phyloP scores from a whole-genome alignment of 768 basidiomycete species.

The Cystobasidium ongulense region DNA sequence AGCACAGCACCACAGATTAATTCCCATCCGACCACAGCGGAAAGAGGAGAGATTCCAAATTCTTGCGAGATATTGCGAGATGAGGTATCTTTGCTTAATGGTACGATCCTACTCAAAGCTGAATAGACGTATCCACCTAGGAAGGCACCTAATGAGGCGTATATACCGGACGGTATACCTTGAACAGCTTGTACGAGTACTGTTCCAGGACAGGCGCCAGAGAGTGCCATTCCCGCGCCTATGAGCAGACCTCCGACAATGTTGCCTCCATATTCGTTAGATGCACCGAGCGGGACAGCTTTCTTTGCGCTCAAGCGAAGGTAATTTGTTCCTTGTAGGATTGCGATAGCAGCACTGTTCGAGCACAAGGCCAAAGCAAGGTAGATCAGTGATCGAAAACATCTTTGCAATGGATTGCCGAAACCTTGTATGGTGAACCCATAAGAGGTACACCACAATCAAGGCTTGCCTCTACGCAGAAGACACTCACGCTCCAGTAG shows the following conservation, averaged over 20 bases:
- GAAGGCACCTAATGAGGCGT: not conserved
- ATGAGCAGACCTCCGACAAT: conserved; percentile 13
- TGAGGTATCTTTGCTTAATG: not conserved
- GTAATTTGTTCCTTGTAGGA: not conserved
- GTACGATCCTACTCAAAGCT: not conserved
- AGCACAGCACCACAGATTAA: not conserved
- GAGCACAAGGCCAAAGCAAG: not conserved
- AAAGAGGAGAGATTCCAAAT: not conserved
- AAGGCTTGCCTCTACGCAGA: not conserved
- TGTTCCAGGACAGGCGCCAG: conserved; percentile 23
- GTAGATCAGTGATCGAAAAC: not conserved
- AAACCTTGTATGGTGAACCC: not conserved
- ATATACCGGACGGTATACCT: not conserved
- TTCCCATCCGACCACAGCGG: not conserved
- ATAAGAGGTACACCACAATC: not conserved
- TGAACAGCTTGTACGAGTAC: conserved; percentile 10
- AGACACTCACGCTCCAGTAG: conserved; percentile 10
- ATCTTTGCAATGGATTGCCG: too few species aligned
- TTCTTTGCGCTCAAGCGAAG: not conserved
- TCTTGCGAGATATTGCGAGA: not conserved
- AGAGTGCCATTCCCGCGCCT: conserved; percentile 18
- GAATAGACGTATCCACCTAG: not conserved
- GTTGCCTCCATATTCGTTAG: not conserved
- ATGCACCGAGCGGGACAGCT: not conserved
- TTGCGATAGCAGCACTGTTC: not conserved